Percentiles rank a stretch among this genome's conserved stretches.
Conservation (phyloP, 2,329 filamentous ascomycete genomes). For the Arthrobotrys sinensis region DNA sequence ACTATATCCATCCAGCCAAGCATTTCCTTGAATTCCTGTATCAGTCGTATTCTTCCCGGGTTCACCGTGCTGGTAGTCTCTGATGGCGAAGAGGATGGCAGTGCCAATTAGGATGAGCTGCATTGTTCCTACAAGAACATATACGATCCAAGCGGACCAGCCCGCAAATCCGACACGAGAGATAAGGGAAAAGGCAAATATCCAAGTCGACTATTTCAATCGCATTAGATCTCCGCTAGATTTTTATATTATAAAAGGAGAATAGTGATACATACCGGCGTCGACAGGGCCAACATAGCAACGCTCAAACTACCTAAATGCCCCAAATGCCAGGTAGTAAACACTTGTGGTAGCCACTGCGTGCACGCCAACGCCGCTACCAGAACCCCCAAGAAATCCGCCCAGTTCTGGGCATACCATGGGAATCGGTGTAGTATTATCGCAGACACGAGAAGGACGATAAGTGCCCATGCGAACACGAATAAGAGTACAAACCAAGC, state of each 20-base stretch:
- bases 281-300: slow-evolving; percentile 51
- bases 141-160: slow-evolving; percentile 63
- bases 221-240: not conserved
- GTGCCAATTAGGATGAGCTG: slow-evolving; percentile 62
- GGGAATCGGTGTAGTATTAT: slow-evolving; percentile 58
- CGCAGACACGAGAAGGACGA: slow-evolving; percentile 60
- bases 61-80: slow-evolving; percentile 57
- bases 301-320: slow-evolving; percentile 62
- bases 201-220: slow-evolving; percentile 64
- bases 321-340: slow-evolving; percentile 60
- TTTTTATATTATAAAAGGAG: too few relatives aligned
- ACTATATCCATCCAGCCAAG: slow-evolving; percentile 44
- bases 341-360: slow-evolving; percentile 62
- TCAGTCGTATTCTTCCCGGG: slow-evolving; percentile 54
- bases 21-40: slow-evolving; percentile 49
- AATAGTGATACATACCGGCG: slow-evolving; percentile 31
- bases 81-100: slow-evolving; percentile 59
- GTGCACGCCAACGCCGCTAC: slow-evolving; percentile 62
- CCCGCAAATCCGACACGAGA: slow-evolving; percentile 60
- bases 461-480: slow-evolving; percentile 60
- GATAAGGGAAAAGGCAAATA: slow-evolving; percentile 62
- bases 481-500: slow-evolving; percentile 63
- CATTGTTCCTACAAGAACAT: slow-evolving; percentile 62
- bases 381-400: slow-evolving; percentile 60
- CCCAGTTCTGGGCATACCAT: slow-evolving; percentile 61